These are phyloP conservation scores for Pythium phragmiticola DNA, from an alignment of 352 stramenopile species.

Conservation along the genomic window DNA sequence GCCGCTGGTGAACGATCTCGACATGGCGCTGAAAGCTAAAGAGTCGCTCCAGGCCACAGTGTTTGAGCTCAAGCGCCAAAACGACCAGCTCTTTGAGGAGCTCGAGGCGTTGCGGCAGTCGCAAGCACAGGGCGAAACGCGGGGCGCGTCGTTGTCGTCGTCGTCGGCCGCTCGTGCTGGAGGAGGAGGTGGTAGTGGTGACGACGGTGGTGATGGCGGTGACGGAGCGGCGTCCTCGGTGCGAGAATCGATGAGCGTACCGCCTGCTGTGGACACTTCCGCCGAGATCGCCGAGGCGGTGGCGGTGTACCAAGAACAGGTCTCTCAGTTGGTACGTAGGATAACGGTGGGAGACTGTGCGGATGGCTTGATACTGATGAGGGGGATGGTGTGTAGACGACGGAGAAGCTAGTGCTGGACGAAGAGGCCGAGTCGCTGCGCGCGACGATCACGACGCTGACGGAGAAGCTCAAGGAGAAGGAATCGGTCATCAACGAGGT, in stretches of 20 bases:
- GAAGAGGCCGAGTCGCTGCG: constrained; percentile 76
- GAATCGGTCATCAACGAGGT: constrained; percentile 88
- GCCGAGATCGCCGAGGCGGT: constrained; percentile 35
- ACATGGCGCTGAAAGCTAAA: constrained; percentile 75
- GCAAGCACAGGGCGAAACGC: neutral
- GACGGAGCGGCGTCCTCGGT: neutral
- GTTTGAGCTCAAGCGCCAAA: constrained; percentile 74
- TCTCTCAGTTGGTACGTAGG: constrained; percentile 59
- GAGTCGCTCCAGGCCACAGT: constrained; percentile 65
- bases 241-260: neutral
- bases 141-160: neutral
- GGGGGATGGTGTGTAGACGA: neutral
- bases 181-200: no score
- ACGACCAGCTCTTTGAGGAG: constrained; percentile 70
- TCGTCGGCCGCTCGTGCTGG: no score
- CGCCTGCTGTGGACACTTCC: neutral
- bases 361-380: neutral
- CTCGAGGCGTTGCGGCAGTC: constrained; percentile 29
- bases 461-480: constrained; percentile 86
- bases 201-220: neutral
- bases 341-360: neutral
- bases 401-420: constrained; percentile 39
- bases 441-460: constrained; percentile 76
- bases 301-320: constrained; percentile 71
- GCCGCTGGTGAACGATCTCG: constrained; percentile 66